phyloP scores from a whole-genome alignment of 257 asterid genomes.

The Nicotiana noctiflora region DNA sequence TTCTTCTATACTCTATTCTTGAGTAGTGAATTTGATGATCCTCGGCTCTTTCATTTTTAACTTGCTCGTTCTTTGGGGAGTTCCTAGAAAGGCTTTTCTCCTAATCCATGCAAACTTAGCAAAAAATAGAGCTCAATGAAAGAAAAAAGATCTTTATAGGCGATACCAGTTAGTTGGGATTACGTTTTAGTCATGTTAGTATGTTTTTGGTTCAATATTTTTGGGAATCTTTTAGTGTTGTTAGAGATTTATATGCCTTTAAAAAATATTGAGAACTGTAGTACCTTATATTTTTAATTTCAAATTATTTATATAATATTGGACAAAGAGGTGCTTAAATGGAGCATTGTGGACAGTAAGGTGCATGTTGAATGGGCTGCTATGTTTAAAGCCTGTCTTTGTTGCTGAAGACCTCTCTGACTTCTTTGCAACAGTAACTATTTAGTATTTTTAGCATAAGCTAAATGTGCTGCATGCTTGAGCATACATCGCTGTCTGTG shows the following conservation, averaged over 20 bases:
- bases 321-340: neutral
- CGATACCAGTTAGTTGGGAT: neutral
- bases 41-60: neutral
- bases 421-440: neutral
- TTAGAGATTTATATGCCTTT: neutral
- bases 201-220: neutral
- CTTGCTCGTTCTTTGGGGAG: neutral
- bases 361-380: neutral
- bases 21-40: conserved; percentile 1
- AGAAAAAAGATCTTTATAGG: too few relatives aligned
- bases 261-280: neutral
- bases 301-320: too few relatives aligned
- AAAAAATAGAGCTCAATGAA: too few relatives aligned
- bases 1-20: neutral
- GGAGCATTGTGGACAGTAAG: neutral
- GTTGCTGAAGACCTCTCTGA: conserved; percentile 1
- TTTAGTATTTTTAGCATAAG: conserved; percentile 8
- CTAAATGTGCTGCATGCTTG: neutral
- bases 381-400: neutral
- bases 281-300: neutral
- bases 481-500: neutral
- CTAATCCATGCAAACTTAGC: neutral
- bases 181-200: neutral
- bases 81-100: too few relatives aligned
- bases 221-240: neutral